These are phyloP conservation scores for Suillus cothurnatus DNA, from an alignment of 768 basidiomycete species.

Conservation along the genomic window DNA sequence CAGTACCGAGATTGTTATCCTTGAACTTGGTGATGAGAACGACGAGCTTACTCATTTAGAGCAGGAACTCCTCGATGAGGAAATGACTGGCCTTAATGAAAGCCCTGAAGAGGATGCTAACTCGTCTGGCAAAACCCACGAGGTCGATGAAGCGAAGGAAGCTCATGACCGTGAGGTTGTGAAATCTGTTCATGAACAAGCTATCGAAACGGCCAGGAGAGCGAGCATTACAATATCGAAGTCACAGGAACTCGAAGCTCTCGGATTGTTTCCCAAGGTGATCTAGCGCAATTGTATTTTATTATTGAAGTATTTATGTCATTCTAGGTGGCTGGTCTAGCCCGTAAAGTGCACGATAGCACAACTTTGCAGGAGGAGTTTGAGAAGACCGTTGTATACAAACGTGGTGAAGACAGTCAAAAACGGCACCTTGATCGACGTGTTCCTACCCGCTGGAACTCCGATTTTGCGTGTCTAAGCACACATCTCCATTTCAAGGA, in stretches of 20 bases:
- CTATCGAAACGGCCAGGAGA: neutral
- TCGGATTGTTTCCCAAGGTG: neutral
- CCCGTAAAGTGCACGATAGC: slow-evolving; percentile 28
- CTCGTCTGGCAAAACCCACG: neutral
- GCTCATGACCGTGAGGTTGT: slow-evolving; percentile 22
- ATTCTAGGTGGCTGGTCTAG: slow-evolving; percentile 30
- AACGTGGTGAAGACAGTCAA: neutral
- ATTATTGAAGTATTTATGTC: neutral
- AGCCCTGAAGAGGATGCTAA: neutral
- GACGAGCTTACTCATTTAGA: neutral
- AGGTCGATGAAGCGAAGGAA: slow-evolving; percentile 18
- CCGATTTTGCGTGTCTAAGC: slow-evolving; percentile 20
- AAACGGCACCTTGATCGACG: slow-evolving; percentile 22
- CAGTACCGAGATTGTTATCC: neutral
- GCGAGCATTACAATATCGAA: neutral
- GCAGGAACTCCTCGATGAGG: neutral
- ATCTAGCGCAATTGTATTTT: too few species aligned
- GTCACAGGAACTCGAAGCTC: neutral
- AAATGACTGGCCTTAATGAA: neutral
- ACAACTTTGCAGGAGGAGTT: slow-evolving; percentile 28
- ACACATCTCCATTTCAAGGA: too few species aligned
- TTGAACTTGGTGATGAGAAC: neutral
- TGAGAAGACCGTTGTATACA: slow-evolving; percentile 18
- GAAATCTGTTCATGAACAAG: slow-evolving; percentile 10
- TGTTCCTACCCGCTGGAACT: slow-evolving; percentile 22